Conservation (phyloP, 2,329 filamentous ascomycete species). For the Alternaria arborescens region DNA sequence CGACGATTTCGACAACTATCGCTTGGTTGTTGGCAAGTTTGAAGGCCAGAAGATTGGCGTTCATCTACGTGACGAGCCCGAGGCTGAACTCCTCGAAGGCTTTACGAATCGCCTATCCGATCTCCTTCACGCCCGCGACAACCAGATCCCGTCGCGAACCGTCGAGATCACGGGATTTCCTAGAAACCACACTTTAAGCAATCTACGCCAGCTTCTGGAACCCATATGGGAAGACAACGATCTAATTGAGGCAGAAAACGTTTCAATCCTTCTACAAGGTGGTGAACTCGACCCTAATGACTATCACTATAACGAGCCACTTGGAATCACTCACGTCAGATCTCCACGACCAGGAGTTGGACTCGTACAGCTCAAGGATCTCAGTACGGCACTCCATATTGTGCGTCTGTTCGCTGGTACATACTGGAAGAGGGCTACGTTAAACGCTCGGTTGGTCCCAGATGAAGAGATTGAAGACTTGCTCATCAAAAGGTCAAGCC, state of each 20-base stretch:
- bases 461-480: neutral
- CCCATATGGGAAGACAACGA: neutral
- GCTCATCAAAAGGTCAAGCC: neutral
- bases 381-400: fast-evolving
- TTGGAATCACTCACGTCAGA: neutral
- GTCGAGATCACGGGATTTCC: neutral
- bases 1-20: neutral
- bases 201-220: neutral
- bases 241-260: too few relatives aligned
- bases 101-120: neutral
- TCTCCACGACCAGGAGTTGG: neutral
- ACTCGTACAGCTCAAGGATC: too few relatives aligned
- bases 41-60: neutral
- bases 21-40: too few relatives aligned
- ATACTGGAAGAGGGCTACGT: neutral
- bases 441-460: neutral
- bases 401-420: neutral
- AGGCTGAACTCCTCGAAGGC: neutral
- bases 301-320: neutral
- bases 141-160: neutral
- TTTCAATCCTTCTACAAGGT: too few relatives aligned
- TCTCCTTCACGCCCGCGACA: neutral
- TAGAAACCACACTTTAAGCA: neutral
- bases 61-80: neutral
- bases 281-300: too few relatives aligned